These are phyloP conservation scores for Acanthamoeba triangularis DNA, from an alignment of 208 protist species.

Conservation along the genomic window DNA sequence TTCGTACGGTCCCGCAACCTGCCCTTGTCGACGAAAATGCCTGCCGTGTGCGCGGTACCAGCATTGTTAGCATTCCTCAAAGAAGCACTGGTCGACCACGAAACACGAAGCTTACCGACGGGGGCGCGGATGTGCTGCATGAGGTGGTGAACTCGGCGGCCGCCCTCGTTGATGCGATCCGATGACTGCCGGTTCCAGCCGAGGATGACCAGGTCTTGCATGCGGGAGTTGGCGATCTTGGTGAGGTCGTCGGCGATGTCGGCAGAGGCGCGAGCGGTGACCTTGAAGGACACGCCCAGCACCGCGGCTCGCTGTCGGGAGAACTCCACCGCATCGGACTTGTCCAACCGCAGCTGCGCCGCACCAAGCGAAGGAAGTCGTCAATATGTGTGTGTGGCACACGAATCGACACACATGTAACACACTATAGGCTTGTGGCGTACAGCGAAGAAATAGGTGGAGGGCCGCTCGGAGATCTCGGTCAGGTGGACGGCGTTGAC, in stretches of 20 bases:
- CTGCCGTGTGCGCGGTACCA: too few species aligned
- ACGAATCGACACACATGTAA: neutral
- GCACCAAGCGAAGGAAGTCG: too few species aligned
- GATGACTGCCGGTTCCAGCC: neutral
- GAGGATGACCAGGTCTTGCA: neutral
- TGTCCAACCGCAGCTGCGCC: neutral
- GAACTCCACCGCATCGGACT: neutral
- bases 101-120: neutral
- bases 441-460: constrained; percentile 56
- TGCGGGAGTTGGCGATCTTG: constrained; percentile 23
- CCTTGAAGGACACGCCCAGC: constrained; percentile 7
- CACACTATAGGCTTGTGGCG: neutral
- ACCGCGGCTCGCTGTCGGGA: neutral
- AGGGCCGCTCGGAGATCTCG: constrained; percentile 16
- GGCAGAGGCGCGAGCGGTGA: neutral
- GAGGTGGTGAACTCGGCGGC: neutral
- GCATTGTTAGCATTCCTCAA: too few species aligned
- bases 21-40: constrained; percentile 20
- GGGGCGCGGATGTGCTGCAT: constrained; percentile 8
- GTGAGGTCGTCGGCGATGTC: neutral
- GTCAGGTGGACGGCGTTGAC: neutral
- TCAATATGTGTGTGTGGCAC: too few species aligned
- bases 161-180: neutral
- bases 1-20: neutral
- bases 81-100: too few species aligned